Evolutionary conservation across 176 grass and related monocot species (phyloP).

Genomic region (Raddia guianensis): DNA sequence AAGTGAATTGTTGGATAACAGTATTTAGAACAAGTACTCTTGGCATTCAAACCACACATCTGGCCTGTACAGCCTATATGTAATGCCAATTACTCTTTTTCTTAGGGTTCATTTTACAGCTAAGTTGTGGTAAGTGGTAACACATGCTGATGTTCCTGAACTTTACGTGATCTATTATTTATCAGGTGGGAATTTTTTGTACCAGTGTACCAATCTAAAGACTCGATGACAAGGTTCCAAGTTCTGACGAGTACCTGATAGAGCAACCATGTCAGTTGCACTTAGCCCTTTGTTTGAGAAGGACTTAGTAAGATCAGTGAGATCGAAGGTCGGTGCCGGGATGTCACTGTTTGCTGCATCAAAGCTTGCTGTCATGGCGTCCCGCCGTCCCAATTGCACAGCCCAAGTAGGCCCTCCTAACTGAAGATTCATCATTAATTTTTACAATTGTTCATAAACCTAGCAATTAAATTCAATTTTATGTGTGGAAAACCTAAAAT

Average conservation of each 20-base stretch:
- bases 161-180: background rate
- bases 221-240: background rate
- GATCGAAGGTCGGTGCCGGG: conserved; percentile 40
- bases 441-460: background rate
- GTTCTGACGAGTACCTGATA: conserved; percentile 50
- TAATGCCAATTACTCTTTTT: too few species aligned
- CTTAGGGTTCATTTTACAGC: background rate
- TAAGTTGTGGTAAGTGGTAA: background rate
- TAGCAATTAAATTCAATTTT: background rate
- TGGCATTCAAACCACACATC: background rate
- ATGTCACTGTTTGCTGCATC: conserved; percentile 58
- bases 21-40: background rate
- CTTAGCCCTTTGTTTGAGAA: conserved; percentile 59
- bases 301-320: conserved; percentile 45
- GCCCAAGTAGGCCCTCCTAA: conserved; percentile 64
- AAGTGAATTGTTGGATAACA: background rate
- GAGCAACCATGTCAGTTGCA: conserved; percentile 61
- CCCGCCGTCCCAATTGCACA: conserved; percentile 54
- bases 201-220: background rate
- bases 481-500: background rate
- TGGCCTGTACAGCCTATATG: background rate
- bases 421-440: conserved; percentile 30
- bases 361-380: conserved; percentile 56
- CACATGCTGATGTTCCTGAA: background rate
- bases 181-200: background rate